These are phyloP conservation scores for Neurospora sp. DNA, from an alignment of 2,329 filamentous ascomycete species.

Conservation along the genomic window DNA sequence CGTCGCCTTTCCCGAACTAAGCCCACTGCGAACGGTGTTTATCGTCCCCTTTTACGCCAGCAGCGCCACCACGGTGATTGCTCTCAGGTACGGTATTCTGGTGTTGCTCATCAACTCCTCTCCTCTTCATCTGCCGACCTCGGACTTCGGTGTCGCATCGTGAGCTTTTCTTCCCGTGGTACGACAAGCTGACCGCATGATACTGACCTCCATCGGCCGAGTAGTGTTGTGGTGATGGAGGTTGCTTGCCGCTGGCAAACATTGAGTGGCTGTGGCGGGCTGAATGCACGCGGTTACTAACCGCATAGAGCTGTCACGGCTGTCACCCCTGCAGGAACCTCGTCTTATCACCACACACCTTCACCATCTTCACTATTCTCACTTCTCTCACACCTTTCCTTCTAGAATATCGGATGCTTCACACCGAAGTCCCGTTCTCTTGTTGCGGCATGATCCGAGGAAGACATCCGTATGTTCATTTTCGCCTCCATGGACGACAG, in stretches of 20 bases:
- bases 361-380: background rate
- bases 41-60: background rate
- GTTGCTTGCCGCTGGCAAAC: background rate
- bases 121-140: background rate
- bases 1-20: background rate
- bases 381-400: background rate
- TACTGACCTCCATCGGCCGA: background rate
- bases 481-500: background rate
- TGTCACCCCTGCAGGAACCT: background rate
- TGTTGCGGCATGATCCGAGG: background rate
- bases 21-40: background rate
- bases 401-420: background rate
- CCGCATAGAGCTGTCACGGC: background rate
- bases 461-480: background rate
- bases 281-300: background rate
- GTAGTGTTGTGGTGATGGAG: background rate
- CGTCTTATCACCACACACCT: background rate
- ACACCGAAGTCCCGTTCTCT: background rate
- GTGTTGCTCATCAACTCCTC: background rate
- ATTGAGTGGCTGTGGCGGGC: background rate
- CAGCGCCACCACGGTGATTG: background rate
- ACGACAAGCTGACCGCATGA: background rate
- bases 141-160: background rate
- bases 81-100: background rate
- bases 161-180: background rate